A percentile compares a stretch with the other conserved stretches of the same genome.
These are phyloP conservation scores for Aspergillus sp. DNA, from an alignment of 2,329 filamentous ascomycete genomes.

Conservation along the genomic window DNA sequence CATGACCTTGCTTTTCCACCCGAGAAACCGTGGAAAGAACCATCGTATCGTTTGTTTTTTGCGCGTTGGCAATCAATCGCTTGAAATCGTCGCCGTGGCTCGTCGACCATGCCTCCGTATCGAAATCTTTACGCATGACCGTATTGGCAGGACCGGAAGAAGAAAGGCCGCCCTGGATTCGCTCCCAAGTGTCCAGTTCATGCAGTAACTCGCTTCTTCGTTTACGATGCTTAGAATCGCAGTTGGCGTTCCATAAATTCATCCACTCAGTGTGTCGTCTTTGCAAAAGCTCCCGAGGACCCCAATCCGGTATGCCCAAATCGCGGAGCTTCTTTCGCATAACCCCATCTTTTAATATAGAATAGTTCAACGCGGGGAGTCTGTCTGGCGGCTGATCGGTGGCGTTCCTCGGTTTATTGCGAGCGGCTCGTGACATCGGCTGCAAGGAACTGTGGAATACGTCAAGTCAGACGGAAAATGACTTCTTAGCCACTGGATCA, in stretches of 20 bases:
- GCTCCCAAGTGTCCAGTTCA: constrained; percentile 80
- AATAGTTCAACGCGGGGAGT: constrained; percentile 75
- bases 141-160: constrained; percentile 19
- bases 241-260: constrained; percentile 94
- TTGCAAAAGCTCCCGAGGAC: constrained; percentile 61
- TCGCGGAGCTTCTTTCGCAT: constrained; percentile 75
- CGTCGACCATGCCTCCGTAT: constrained; percentile 63
- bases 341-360: constrained; percentile 67
- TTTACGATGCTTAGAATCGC: constrained; percentile 68
- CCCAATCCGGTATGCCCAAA: constrained; percentile 64
- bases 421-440: constrained; percentile 9
- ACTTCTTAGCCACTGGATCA: constrained; percentile 1
- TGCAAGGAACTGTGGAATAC: constrained; percentile 13
- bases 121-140: constrained; percentile 83
- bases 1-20: constrained; percentile 2
- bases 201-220: constrained; percentile 60
- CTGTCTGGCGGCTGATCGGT: constrained; percentile 46
- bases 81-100: constrained; percentile 68
- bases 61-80: constrained; percentile 67
- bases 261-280: constrained; percentile 85
- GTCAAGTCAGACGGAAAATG: constrained; percentile 15
- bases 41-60: constrained; percentile 38
- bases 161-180: constrained; percentile 60
- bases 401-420: constrained; percentile 7
- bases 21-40: constrained; percentile 20